Conservation (phyloP, 2,329 filamentous ascomycete species). For the Diaporthe vexans region DNA sequence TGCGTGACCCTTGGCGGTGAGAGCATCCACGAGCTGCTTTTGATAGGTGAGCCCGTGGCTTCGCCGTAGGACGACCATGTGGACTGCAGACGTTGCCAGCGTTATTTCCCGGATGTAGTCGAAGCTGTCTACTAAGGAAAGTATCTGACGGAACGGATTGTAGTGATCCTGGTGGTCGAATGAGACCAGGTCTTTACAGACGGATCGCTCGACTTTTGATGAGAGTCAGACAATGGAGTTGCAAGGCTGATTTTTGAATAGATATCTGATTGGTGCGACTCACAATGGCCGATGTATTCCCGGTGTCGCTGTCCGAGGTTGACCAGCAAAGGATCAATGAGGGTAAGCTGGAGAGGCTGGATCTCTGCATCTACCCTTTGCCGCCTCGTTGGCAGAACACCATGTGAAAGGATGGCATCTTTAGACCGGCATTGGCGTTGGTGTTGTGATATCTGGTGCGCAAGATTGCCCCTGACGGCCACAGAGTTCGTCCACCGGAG, state of each 20-base stretch:
- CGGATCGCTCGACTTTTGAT: slow-evolving; percentile 58
- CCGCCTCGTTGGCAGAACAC: neutral
- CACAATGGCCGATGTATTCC: slow-evolving; percentile 66
- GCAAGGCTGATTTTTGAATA: neutral
- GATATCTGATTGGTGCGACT: slow-evolving; percentile 45
- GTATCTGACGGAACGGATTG: slow-evolving; percentile 62
- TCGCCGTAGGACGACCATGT: slow-evolving; percentile 60
- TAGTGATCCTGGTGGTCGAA: slow-evolving; percentile 56
- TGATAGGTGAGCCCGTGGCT: slow-evolving; percentile 48
- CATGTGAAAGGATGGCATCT: neutral
- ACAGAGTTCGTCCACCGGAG: slow-evolving; percentile 71
- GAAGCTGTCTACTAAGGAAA: slow-evolving; percentile 57
- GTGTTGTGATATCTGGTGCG: slow-evolving; percentile 41
- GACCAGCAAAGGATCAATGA: slow-evolving; percentile 68
- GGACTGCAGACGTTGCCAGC: slow-evolving; percentile 63
- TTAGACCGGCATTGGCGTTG: neutral
- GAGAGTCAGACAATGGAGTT: neutral
- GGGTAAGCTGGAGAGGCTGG: neutral
- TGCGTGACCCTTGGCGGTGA: slow-evolving; percentile 61
- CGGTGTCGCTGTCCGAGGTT: slow-evolving; percentile 62
- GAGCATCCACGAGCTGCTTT: slow-evolving; percentile 57
- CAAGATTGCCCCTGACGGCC: slow-evolving; percentile 62
- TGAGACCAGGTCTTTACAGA: slow-evolving; percentile 68
- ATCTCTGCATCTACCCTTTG: neutral
- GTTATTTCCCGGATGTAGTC: slow-evolving; percentile 62